Evolutionary conservation across 2,329 filamentous ascomycete genomes (phyloP).

Genomic region (Alternaria ventricosa): DNA sequence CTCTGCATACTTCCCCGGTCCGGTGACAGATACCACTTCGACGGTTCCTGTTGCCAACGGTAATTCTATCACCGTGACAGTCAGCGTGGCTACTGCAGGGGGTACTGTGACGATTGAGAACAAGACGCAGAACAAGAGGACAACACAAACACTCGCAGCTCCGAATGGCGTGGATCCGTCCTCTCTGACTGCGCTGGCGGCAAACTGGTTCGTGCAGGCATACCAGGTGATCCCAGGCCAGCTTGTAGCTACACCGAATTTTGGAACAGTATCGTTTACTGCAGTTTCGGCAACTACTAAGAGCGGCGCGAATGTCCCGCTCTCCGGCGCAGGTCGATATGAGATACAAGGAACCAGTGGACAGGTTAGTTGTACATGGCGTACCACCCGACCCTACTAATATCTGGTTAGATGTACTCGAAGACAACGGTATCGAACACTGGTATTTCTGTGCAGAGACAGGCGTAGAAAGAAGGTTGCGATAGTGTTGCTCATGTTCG

Average conservation of each 20-base stretch:
- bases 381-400: neutral
- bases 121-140: conserved; percentile 29
- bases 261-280: conserved; percentile 29
- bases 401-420: conserved; percentile 24
- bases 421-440: conserved; percentile 27
- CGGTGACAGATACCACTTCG: conserved; percentile 23
- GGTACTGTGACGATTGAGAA: conserved; percentile 35
- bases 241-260: conserved; percentile 28
- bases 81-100: conserved; percentile 15
- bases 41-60: conserved; percentile 25
- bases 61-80: conserved; percentile 28
- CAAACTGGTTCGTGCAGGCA: conserved; percentile 35
- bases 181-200: conserved; percentile 22
- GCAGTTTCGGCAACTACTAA: conserved; percentile 23
- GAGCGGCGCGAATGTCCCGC: conserved; percentile 22
- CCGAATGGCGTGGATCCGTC: conserved; percentile 19
- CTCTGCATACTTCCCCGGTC: conserved; percentile 28
- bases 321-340: conserved; percentile 27
- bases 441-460: conserved; percentile 18
- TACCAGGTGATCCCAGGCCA: conserved; percentile 31
- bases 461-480: neutral
- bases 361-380: conserved; percentile 15
- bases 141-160: conserved; percentile 22
- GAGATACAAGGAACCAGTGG: conserved; percentile 36
- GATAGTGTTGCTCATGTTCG: neutral